Base-by-base conservation (phyloP, 2,329 filamentous ascomycete genomes). In the Pseudofabraea citricarpa region DNA sequence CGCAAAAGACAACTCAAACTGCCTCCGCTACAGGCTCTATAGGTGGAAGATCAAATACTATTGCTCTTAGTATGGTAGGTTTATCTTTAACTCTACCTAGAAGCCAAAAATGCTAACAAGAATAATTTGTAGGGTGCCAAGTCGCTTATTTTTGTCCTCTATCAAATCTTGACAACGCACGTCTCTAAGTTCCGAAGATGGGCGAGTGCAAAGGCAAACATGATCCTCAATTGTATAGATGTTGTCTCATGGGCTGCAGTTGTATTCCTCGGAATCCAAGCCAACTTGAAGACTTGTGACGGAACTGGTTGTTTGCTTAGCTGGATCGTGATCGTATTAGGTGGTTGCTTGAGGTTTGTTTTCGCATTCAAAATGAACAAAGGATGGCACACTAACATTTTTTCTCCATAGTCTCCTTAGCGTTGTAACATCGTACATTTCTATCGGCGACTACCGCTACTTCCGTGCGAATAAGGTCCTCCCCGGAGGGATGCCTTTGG, bases 191-290 rank as follows among this genome's bases (percentile, higher is more conserved):
- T 69, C 41, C 45, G 55, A 10, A 58, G 55, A 43, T 71, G 64
- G 65, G 56, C 49, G 21, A 67, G 60, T 50, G 52, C 64, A 5
- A 71, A 69, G 52, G 66, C 66, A 5, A 62, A 68, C 50, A 49
- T 57, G 4, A 65, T 70, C 26, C 56, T 71, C 43, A 68, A 67
- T 53, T 56, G 48, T 36, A 52, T 71, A 13, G 68, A 72, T 48
- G 49, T 65, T 12, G 56, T 70, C 12, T 70, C 70, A 50, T 71
- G 69, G 67, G 56, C 57, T 13, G 62, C 57, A 5, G 61, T 67
- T 6, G 51, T 62, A 5, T 57, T 64, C 27, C 39, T 67, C 29
- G 47, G 49, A 24, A 49, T 57, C 9, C 52, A 55, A 44, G 46
- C 46, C 2, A 52, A 56, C 19, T 31, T 48, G 8, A 37, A 38